phyloP scores from a whole-genome alignment of 2,329 filamentous ascomycete genomes.

The Rachicladosporium sp. region DNA sequence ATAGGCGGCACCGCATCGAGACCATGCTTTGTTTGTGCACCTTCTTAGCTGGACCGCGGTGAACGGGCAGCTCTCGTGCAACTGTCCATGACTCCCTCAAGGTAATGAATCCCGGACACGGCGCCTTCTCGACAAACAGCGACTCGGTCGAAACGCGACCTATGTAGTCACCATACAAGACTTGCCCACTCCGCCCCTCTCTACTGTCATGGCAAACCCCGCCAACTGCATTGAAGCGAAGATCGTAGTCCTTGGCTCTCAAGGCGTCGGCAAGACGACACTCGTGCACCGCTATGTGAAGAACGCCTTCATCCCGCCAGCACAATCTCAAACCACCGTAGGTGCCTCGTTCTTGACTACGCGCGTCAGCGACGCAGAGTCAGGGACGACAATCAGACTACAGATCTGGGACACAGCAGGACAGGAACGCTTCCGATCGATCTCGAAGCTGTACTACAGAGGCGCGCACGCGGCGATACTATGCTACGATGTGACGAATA shows the following conservation, averaged over 20 bases:
- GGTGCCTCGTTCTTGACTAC: slow-evolving; percentile 50
- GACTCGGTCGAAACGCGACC: too few species aligned
- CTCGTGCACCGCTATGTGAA: slow-evolving; percentile 67
- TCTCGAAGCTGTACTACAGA: slow-evolving; percentile 90
- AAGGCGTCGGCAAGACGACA: slow-evolving; percentile 69
- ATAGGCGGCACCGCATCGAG: too few species aligned
- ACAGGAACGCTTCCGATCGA: slow-evolving; percentile 88
- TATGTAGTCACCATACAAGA: too few species aligned
- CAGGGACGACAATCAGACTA: slow-evolving; percentile 74
- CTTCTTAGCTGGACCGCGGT: too few species aligned
- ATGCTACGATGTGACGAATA: slow-evolving; percentile 88
- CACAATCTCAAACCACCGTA: slow-evolving; percentile 35
- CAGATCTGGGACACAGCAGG: slow-evolving; percentile 97
- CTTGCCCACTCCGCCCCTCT: too few species aligned
- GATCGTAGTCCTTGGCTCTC: slow-evolving; percentile 67
- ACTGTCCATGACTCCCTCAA: too few species aligned
- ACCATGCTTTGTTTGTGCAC: too few species aligned
- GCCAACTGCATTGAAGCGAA: slow-evolving; percentile 51
- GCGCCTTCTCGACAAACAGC: too few species aligned
- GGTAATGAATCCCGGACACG: too few species aligned
- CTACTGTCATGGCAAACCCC: slow-evolving; percentile 1
- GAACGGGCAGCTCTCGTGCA: too few species aligned
- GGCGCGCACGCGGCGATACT: slow-evolving; percentile 88
- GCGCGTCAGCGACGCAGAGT: slow-evolving; percentile 61
- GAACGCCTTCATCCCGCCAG: slow-evolving; percentile 51